A percentile compares a stretch with the other conserved stretches of the same genome.
phyloP scores from a whole-genome alignment of 805 yeast species.

The Metschnikowia corniflorae region DNA sequence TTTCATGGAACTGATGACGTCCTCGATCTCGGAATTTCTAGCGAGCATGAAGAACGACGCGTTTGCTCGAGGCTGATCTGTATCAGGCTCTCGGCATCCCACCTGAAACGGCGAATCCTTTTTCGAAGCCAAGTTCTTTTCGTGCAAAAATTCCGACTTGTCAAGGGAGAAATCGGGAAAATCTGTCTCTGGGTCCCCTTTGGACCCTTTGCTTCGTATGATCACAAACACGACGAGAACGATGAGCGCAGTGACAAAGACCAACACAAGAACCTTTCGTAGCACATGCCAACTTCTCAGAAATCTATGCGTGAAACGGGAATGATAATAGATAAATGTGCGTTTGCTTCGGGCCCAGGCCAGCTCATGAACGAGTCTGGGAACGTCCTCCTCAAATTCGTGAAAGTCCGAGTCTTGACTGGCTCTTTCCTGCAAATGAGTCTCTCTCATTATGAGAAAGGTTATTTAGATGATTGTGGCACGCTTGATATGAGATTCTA shows the following conservation, averaged over 20 bases:
- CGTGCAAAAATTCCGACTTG: constrained; percentile 11
- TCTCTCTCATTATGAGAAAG: constrained; percentile 4
- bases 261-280: constrained; percentile 5
- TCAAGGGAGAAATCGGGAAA: constrained; percentile 12
- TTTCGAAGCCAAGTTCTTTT: constrained; percentile 16
- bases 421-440: constrained; percentile 2
- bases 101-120: constrained; percentile 44
- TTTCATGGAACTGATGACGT: constrained; percentile 68
- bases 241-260: constrained; percentile 1
- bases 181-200: constrained; percentile 3
- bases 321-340: background rate
- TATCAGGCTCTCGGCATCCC: constrained; percentile 54
- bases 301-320: constrained; percentile 3
- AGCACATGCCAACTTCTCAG: constrained; percentile 2
- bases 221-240: constrained; percentile 2
- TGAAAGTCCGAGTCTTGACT: constrained; percentile 4
- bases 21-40: constrained; percentile 72
- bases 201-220: background rate
- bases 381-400: constrained; percentile 6
- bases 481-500: too few relatives aligned
- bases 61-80: constrained; percentile 50
- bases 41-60: constrained; percentile 86
- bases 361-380: background rate
- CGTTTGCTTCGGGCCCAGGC: constrained; percentile 2
- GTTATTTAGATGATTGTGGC: constrained; percentile 1